Conservation (phyloP, 768 basidiomycete species). For the Phylloporus arenicola region DNA sequence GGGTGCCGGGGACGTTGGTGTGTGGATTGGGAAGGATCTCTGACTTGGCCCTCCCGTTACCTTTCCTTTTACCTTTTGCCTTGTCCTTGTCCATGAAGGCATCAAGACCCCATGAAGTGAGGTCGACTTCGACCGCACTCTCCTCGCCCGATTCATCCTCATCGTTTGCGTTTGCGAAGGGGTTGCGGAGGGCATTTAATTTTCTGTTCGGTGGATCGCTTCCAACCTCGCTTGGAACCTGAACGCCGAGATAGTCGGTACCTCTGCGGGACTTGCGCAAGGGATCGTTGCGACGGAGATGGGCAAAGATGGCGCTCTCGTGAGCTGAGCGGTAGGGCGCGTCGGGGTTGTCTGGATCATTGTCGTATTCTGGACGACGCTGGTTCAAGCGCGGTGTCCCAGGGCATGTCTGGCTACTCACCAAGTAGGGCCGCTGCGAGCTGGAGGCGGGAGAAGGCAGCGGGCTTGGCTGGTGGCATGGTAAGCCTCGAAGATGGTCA, state of each 20-base stretch:
- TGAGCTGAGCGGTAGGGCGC: conserved; percentile 61
- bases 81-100: conserved; percentile 71
- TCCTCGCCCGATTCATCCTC: conserved; percentile 47
- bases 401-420: conserved; percentile 31
- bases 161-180: conserved; percentile 62
- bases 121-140: conserved; percentile 63
- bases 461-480: conserved; percentile 26
- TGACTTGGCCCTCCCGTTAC: conserved; percentile 35
- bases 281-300: conserved; percentile 54
- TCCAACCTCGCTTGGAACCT: conserved; percentile 59
- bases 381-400: not conserved
- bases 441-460: conserved; percentile 76
- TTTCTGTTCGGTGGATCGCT: conserved; percentile 45
- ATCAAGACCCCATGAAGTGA: conserved; percentile 81
- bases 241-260: conserved; percentile 60
- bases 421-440: conserved; percentile 83
- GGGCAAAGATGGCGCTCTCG: conserved; percentile 83
- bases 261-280: conserved; percentile 49
- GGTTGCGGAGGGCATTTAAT: conserved; percentile 64
- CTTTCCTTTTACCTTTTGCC: conserved; percentile 36
- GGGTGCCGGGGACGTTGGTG: conserved; percentile 28
- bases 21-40: conserved; percentile 42
- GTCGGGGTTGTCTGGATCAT: conserved; percentile 66
- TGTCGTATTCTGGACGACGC: conserved; percentile 72
- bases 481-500: not conserved